Conservation (phyloP, 768 basidiomycete species). For the Suillus ampliporus region DNA sequence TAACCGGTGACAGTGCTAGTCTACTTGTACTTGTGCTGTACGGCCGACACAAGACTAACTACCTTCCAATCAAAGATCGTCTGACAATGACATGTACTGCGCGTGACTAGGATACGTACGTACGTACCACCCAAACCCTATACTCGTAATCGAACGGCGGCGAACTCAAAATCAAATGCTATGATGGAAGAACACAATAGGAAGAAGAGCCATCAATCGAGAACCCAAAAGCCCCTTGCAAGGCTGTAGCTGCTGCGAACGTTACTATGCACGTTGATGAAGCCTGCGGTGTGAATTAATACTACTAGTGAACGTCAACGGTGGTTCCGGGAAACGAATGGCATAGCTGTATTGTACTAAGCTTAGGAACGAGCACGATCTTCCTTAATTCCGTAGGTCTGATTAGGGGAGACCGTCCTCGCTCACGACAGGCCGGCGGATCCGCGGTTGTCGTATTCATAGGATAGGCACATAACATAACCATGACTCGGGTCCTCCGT, state of each 20-base stretch:
- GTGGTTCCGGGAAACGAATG: too few relatives aligned
- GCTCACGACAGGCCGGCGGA: too few relatives aligned
- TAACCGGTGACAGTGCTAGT: neutral
- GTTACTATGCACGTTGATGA: constrained; percentile 2
- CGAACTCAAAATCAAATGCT: neutral
- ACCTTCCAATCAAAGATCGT: too few relatives aligned
- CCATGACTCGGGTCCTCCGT: neutral
- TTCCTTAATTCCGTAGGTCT: neutral
- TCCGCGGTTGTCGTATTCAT: too few relatives aligned
- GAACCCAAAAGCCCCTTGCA: too few relatives aligned
- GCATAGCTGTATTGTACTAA: too few relatives aligned
- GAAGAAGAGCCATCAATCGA: neutral
- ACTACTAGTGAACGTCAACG: too few relatives aligned
- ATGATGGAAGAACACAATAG: neutral
- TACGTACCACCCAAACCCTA: too few relatives aligned
- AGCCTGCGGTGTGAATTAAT: too few relatives aligned
- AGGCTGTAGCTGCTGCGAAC: neutral
- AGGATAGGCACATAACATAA: too few relatives aligned
- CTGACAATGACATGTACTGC: neutral
- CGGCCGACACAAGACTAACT: neutral
- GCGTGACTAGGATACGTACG: neutral
- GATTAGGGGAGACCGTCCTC: too few relatives aligned
- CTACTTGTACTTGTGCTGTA: neutral
- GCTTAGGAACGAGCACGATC: too few relatives aligned
- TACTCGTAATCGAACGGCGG: neutral